Percentiles rank a stretch among this genome's conserved stretches.
phyloP scores from a whole-genome alignment of 2,329 filamentous ascomycete species.

The Setomelanomma holmii region DNA sequence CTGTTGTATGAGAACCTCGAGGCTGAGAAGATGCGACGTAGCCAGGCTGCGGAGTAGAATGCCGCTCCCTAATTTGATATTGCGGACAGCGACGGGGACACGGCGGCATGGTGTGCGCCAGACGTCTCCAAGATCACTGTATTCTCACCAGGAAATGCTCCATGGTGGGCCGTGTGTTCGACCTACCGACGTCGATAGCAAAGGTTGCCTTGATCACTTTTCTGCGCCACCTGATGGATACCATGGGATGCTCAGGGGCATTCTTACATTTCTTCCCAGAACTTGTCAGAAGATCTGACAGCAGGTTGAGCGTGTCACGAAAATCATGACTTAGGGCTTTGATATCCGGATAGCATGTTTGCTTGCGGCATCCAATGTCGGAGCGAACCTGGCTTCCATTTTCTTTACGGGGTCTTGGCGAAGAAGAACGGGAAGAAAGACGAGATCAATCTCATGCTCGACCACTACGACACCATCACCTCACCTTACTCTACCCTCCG shows the following conservation, averaged over 20 bases:
- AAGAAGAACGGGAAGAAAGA: slow-evolving; percentile 22
- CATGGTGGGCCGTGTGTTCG: too few species aligned
- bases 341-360: slow-evolving; percentile 47
- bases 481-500: slow-evolving; percentile 8
- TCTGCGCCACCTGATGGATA: slow-evolving; percentile 42
- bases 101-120: neutral
- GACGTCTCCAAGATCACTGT: too few species aligned
- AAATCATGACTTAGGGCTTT: slow-evolving; percentile 52
- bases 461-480: slow-evolving; percentile 5
- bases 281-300: slow-evolving; percentile 37
- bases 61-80: neutral
- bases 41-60: slow-evolving; percentile 66
- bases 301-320: slow-evolving; percentile 52
- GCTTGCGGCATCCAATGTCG: slow-evolving; percentile 31
- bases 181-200: neutral
- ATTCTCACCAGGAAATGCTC: too few species aligned
- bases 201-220: too few species aligned
- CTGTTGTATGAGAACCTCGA: slow-evolving; percentile 98
- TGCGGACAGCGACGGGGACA: too few species aligned
- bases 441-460: slow-evolving; percentile 21
- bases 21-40: slow-evolving; percentile 98
- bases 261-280: slow-evolving; percentile 38
- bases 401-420: slow-evolving; percentile 23
- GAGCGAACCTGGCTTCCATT: slow-evolving; percentile 37
- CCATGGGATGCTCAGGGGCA: slow-evolving; percentile 36